Base-by-base conservation (phyloP, 2,329 filamentous ascomycete genomes). In the Penicillium olsonii region DNA sequence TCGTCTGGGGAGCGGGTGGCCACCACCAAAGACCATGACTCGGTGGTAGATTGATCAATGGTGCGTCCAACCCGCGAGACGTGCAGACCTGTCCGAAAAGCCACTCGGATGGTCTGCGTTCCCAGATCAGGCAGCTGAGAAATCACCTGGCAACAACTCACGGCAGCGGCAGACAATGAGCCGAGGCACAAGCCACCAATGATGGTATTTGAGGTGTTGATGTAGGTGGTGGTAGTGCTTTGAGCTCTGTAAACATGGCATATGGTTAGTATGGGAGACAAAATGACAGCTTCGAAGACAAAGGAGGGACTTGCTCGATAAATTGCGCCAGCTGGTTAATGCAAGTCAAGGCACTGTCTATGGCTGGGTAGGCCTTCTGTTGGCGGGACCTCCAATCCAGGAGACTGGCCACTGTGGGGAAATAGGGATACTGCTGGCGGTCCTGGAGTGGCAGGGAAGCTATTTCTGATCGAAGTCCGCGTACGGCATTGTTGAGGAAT, bases 401-500 rank as follows among this genome's bases (percentile, higher is more conserved):
- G 8, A 37, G 8, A 20, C 34, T 37, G 15, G 34, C 34, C 34
- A 44, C 31, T 14, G 42, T 26, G 11, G 42, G 4, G 9, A 44
- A 44, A 44, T 44, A 20, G 18, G 42, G 42, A 14, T 44, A 44
- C 37, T 44, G 42, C 18, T 37, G 42, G n/a, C 42, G 42, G 31
- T 26, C 42, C 24, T 44, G 42, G n/a, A 37, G 42, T 35, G 42
- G 31, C 20, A 44, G 42, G 20, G 31, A 44, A 31, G 29, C 35
- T 11, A 44, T 44, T 22, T 27, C 34, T 19, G 34, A 12, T 37
- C 34, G 34, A 15, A 37, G 15, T 17, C 34, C 34, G 7, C 34
- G 34, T 10, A 37, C 10, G 34, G 34, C 34, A 37, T 37, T 19
- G 10, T 37, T 19, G 11, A 37, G 34, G 34, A 37, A 37, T 15